These are phyloP conservation scores for Phlyctochytrium arcticum DNA, from an alignment of 192 early-diverging fungal species.

Conservation along the genomic window DNA sequence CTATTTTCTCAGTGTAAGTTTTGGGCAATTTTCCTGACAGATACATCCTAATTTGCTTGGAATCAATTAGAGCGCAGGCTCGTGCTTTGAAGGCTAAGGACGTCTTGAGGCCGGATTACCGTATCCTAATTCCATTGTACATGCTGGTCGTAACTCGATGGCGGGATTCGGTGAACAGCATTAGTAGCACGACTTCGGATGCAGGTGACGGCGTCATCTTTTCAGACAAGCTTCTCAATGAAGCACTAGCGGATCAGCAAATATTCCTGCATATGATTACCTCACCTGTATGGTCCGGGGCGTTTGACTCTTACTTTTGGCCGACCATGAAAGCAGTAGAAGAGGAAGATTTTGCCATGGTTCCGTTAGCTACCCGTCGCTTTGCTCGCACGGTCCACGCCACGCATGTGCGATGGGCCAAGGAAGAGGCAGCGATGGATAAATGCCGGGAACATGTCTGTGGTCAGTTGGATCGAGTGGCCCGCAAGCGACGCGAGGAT, in stretches of 20 bases:
- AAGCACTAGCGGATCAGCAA: constrained; percentile 21
- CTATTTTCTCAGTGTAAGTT: constrained; percentile 31
- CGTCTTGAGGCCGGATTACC: neutral
- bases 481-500: constrained; percentile 10
- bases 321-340: constrained; percentile 31
- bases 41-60: neutral
- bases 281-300: constrained; percentile 23
- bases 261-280: constrained; percentile 30
- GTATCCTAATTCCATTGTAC: constrained; percentile 38
- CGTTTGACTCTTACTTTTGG: constrained; percentile 34
- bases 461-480: constrained; percentile 2
- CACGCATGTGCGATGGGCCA: neutral
- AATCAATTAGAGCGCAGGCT: neutral
- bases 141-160: constrained; percentile 28
- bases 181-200: neutral
- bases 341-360: constrained; percentile 25
- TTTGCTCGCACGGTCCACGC: constrained; percentile 18
- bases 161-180: constrained; percentile 23
- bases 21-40: neutral
- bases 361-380: constrained; percentile 24
- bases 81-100: too few species aligned
- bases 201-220: constrained; percentile 1
- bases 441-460: neutral
- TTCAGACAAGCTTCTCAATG: constrained; percentile 3
- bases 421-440: constrained; percentile 15